Evolutionary conservation across 2,329 filamentous ascomycete species (phyloP).

Genomic region (Aspergillus texensis): DNA sequence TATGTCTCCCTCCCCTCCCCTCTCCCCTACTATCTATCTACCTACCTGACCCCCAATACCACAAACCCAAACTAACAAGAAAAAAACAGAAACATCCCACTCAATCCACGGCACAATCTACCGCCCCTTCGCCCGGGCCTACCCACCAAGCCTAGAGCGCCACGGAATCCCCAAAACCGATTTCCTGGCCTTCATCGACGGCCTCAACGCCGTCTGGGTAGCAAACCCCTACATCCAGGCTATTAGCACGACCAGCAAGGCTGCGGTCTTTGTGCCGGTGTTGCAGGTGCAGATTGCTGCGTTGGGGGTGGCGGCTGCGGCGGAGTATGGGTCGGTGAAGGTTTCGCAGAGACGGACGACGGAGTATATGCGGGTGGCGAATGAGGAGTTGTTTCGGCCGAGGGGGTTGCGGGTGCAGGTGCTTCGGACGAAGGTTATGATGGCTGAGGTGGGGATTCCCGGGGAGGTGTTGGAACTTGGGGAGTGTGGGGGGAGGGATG

Average conservation of each 20-base stretch:
- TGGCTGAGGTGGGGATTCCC: constrained; percentile 10
- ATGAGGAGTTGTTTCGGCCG: constrained; percentile 35
- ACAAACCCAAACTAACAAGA: background rate
- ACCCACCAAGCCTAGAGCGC: constrained; percentile 5
- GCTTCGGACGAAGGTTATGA: constrained; percentile 27
- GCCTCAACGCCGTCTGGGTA: constrained; percentile 56
- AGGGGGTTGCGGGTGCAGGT: constrained; percentile 34
- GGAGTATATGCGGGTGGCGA: constrained; percentile 32
- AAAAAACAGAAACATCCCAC: constrained; percentile 14
- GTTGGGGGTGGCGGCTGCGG: constrained; percentile 16
- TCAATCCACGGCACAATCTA: constrained; percentile 18
- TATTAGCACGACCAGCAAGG: constrained; percentile 25
- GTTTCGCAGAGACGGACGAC: constrained; percentile 30
- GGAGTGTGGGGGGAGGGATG: constrained; percentile 4
- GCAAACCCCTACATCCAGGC: constrained; percentile 47
- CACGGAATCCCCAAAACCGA: constrained; percentile 11
- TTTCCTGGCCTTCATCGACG: constrained; percentile 41
- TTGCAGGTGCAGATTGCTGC: constrained; percentile 26
- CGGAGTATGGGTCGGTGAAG: constrained; percentile 17
- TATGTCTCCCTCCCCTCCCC: constrained; percentile 1
- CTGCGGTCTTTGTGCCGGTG: constrained; percentile 32
- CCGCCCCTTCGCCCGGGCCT: constrained; percentile 19
- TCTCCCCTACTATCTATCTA: background rate
- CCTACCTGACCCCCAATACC: too few species aligned
- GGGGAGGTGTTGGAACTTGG: constrained; percentile 10